phyloP scores from a whole-genome alignment of 768 basidiomycete species.

The Neoboletus subvelutipes region DNA sequence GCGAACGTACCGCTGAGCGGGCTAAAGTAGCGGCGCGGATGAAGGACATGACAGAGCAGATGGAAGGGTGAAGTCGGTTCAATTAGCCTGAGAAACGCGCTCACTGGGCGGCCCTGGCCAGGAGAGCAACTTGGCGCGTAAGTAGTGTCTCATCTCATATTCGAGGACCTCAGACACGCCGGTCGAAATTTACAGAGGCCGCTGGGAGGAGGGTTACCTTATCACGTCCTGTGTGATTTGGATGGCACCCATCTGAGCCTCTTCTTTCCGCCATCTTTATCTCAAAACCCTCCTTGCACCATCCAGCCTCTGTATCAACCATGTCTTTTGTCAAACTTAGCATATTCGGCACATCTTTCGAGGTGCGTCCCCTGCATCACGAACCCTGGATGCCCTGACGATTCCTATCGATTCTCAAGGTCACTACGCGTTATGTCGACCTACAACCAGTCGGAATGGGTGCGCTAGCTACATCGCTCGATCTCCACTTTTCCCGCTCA shows the following conservation, averaged over 20 bases:
- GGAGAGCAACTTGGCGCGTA: background rate
- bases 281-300: conserved; percentile 1
- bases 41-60: conserved; percentile 43
- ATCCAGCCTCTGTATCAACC: background rate
- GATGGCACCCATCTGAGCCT: conserved; percentile 10
- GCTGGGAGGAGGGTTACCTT: conserved; percentile 20
- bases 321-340: conserved; percentile 98
- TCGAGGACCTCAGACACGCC: conserved; percentile 24
- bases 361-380: conserved; percentile 49
- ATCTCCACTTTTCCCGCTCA: conserved; percentile 17
- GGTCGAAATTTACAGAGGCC: conserved; percentile 10
- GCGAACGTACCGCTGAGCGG: conserved; percentile 41
- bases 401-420: conserved; percentile 47
- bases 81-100: background rate
- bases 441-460: conserved; percentile 99
- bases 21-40: conserved; percentile 38
- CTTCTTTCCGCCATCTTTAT: conserved; percentile 15
- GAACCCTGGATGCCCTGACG: conserved; percentile 16
- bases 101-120: background rate
- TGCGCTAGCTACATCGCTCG: conserved; percentile 38
- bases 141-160: background rate
- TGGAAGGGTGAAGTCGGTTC: background rate
- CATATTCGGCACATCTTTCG: conserved; percentile 98
- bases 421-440: conserved; percentile 98
- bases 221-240: conserved; percentile 10